Percentiles rank a stretch among this genome's conserved stretches.
These are phyloP conservation scores for Tylopilus sp. DNA, from an alignment of 768 basidiomycete species.

Conservation along the genomic window DNA sequence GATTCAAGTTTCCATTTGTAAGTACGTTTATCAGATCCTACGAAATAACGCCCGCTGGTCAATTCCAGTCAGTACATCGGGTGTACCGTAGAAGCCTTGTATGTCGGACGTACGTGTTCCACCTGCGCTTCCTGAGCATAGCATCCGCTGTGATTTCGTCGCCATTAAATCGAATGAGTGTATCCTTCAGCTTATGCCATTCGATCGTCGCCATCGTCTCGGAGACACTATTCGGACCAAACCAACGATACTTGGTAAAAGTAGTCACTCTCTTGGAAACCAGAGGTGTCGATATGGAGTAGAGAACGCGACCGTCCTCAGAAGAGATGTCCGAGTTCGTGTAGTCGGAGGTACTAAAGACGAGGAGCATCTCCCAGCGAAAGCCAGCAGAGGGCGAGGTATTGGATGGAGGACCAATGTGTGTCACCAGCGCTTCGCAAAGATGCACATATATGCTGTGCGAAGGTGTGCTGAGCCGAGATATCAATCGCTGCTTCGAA, in stretches of 20 bases:
- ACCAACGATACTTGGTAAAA: conserved; percentile 24
- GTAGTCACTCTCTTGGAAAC: conserved; percentile 18
- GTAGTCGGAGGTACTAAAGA: conserved; percentile 20
- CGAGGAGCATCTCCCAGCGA: conserved; percentile 15
- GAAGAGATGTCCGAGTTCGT: conserved; percentile 20
- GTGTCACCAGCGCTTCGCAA: too few species aligned
- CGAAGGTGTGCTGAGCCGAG: too few species aligned
- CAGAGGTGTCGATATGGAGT: conserved; percentile 19
- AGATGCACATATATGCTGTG: too few species aligned
- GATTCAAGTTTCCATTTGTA: conserved; percentile 36
- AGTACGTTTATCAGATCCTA: conserved; percentile 30
- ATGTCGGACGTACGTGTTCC: conserved; percentile 19
- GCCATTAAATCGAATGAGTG: conserved; percentile 31
- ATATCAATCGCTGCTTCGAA: too few species aligned
- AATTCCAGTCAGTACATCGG: background rate
- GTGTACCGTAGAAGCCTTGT: background rate
- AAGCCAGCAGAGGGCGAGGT: background rate
- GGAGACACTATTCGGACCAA: conserved; percentile 13
- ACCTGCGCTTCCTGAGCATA: conserved; percentile 22
- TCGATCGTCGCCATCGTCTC: conserved; percentile 35
- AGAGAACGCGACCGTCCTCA: conserved; percentile 17
- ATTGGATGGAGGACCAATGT: background rate
- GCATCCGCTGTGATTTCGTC: conserved; percentile 23
- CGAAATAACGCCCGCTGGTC: conserved; percentile 31
- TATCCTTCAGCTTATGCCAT: conserved; percentile 28